Percentiles rank a stretch among this genome's conserved stretches.
These are phyloP conservation scores for Paragyromitra xinjiangensis DNA, from an alignment of 495 filamentous ascomycete genomes.

Conservation along the genomic window DNA sequence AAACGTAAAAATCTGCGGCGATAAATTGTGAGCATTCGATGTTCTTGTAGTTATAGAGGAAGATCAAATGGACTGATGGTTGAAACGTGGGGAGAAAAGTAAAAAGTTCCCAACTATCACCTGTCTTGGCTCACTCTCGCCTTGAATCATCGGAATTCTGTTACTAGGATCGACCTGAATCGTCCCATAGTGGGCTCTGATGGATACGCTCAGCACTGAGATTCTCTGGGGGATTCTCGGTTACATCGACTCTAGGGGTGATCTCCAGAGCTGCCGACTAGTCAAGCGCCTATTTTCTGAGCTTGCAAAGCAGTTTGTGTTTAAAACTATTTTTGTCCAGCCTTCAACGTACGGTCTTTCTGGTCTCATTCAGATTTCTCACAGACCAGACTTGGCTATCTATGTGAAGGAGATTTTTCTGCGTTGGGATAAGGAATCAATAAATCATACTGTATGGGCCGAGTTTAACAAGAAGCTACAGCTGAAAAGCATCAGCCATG, in stretches of 20 bases:
- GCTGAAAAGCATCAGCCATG: background rate
- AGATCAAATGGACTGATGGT: background rate
- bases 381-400: background rate
- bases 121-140: background rate
- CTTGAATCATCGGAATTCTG: background rate
- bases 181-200: background rate
- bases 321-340: background rate
- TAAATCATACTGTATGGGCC: background rate
- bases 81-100: background rate
- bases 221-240: background rate
- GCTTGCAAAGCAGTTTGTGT: slow-evolving; percentile 3
- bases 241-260: background rate
- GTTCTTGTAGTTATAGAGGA: background rate
- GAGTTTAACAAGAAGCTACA: background rate
- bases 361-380: background rate
- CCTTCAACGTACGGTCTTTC: background rate
- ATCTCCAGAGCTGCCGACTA: background rate
- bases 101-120: background rate
- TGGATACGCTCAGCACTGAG: slow-evolving; percentile 6
- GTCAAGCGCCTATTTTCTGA: slow-evolving; percentile 4
- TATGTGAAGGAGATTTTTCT: background rate
- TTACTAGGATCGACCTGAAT: background rate
- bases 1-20: background rate
- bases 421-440: background rate
- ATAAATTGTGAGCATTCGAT: background rate